phyloP scores from a whole-genome alignment of 805 yeast species.

The Cyberlindnera petersonii region DNA sequence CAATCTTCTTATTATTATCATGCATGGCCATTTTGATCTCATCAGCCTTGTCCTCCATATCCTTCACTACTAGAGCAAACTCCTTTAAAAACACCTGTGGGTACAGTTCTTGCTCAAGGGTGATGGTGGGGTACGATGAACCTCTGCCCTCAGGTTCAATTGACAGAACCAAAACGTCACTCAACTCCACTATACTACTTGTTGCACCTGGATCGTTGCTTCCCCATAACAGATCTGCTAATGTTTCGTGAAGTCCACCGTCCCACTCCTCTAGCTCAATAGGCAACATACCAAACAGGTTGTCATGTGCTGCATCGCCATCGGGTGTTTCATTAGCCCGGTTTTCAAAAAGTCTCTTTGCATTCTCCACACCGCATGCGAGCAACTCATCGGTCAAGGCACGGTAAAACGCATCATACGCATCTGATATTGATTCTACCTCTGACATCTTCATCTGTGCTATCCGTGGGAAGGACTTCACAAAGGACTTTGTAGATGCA shows the following conservation, averaged over 20 bases:
- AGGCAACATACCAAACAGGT: constrained; percentile 29
- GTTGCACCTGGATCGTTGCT: constrained; percentile 24
- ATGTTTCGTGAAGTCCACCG: constrained; percentile 30
- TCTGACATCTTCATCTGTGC: constrained; percentile 11
- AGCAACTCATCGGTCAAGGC: constrained; percentile 11
- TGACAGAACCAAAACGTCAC: constrained; percentile 34
- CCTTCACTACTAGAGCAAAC: constrained; percentile 15
- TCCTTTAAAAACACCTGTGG: constrained; percentile 38
- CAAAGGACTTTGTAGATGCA: constrained; percentile 34
- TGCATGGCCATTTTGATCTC: constrained; percentile 16
- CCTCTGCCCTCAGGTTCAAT: constrained; percentile 20
- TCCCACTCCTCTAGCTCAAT: constrained; percentile 32
- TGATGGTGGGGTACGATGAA: constrained; percentile 14
- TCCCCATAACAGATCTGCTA: constrained; percentile 33
- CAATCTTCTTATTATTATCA: constrained; percentile 15
- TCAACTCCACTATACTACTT: constrained; percentile 24
- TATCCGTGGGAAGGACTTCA: constrained; percentile 29
- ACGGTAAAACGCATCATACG: constrained; percentile 20
- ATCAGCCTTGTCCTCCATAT: constrained; percentile 2
- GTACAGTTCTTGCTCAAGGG: constrained; percentile 32
- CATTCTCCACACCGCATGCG: constrained; percentile 1
- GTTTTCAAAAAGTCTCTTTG: constrained; percentile 10
- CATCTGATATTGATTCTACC: constrained; percentile 19
- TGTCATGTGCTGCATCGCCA: neutral
- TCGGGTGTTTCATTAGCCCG: neutral